A percentile compares a stretch with the other conserved stretches of the same genome.
Conservation (phyloP, 1,139 yeast genomes). For the Meyerozyma guilliermondii region DNA sequence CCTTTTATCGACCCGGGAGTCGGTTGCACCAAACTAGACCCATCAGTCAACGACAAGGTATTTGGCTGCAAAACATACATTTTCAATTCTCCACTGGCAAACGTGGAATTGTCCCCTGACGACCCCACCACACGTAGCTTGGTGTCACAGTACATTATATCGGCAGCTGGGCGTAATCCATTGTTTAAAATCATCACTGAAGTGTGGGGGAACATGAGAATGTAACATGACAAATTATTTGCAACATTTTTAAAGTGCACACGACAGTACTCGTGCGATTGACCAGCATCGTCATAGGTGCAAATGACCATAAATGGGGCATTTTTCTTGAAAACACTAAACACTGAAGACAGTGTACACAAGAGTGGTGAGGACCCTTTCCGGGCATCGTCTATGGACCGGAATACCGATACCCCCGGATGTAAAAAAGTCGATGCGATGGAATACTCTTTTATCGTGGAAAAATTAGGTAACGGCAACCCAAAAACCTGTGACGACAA, state of each 20-base stretch:
- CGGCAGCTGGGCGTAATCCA: constrained; percentile 34
- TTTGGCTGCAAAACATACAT: constrained; percentile 20
- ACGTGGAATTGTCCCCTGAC: constrained; percentile 35
- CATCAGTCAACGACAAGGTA: constrained; percentile 22
- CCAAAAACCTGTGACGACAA: constrained; percentile 19
- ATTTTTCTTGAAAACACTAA: constrained; percentile 27
- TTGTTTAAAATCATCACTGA: constrained; percentile 23
- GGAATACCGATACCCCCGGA: constrained; percentile 23
- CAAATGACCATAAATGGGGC: constrained; percentile 30
- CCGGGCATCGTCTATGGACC: constrained; percentile 16
- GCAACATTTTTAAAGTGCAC: constrained; percentile 29
- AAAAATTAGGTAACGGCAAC: constrained; percentile 15
- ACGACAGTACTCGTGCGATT: constrained; percentile 22
- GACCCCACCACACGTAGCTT: constrained; percentile 31
- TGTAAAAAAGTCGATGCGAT: constrained; percentile 25
- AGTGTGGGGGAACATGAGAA: constrained; percentile 20
- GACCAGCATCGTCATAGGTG: constrained; percentile 8
- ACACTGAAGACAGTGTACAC: constrained; percentile 22
- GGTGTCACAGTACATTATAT: constrained; percentile 22
- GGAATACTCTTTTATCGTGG: constrained; percentile 20
- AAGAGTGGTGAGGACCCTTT: constrained; percentile 18
- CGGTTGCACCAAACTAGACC: constrained; percentile 3
- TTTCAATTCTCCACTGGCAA: constrained; percentile 30
- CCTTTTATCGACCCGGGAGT: constrained; percentile 8
- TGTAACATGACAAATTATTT: constrained; percentile 31